Evolutionary conservation across 495 filamentous ascomycete species (phyloP).

Genomic region (Poronia punctata): DNA sequence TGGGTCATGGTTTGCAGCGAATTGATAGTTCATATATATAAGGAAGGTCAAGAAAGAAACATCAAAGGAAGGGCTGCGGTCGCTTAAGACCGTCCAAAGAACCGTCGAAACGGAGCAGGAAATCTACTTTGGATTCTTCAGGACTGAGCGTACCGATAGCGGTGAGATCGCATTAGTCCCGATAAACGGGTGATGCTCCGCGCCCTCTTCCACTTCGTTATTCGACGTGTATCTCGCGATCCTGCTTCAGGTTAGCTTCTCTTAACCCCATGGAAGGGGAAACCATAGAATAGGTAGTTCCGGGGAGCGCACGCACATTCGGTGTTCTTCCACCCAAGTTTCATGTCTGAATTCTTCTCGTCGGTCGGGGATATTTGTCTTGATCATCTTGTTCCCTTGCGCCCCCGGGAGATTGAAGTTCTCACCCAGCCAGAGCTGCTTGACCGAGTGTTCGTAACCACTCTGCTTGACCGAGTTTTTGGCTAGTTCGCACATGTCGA

Average conservation of each 20-base stretch:
- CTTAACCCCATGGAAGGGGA: slow-evolving; percentile 6
- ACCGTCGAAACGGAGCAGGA: not conserved
- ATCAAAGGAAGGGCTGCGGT: not conserved
- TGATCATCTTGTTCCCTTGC: slow-evolving; percentile 80
- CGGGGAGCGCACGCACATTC: slow-evolving; percentile 56
- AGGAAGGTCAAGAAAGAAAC: too few species aligned
- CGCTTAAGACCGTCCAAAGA: not conserved
- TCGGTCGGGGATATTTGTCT: slow-evolving; percentile 92
- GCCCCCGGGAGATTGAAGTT: slow-evolving; percentile 68
- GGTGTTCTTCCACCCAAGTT: slow-evolving; percentile 71
- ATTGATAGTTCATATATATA: too few species aligned
- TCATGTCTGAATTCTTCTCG: slow-evolving; percentile 82
- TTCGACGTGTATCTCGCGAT: slow-evolving; percentile 42
- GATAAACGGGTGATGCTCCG: slow-evolving; percentile 12
- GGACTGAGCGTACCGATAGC: not conserved
- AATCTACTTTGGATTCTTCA: not conserved
- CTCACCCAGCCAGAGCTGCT: slow-evolving; percentile 81
- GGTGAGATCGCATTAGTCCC: not conserved
- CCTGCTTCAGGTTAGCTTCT: slow-evolving; percentile 21
- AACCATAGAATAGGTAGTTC: too few species aligned
- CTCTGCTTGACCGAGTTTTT: slow-evolving; percentile 93
- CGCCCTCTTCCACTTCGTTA: slow-evolving; percentile 10
- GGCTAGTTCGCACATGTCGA: slow-evolving; percentile 97
- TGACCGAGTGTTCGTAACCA: slow-evolving; percentile 83
- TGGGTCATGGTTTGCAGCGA: too few species aligned